Evolutionary conservation across 352 stramenopile species (phyloP), one percentile per base, ranked within the genome.

Genomic region (Stephanocyclus meneghinianus): DNA sequence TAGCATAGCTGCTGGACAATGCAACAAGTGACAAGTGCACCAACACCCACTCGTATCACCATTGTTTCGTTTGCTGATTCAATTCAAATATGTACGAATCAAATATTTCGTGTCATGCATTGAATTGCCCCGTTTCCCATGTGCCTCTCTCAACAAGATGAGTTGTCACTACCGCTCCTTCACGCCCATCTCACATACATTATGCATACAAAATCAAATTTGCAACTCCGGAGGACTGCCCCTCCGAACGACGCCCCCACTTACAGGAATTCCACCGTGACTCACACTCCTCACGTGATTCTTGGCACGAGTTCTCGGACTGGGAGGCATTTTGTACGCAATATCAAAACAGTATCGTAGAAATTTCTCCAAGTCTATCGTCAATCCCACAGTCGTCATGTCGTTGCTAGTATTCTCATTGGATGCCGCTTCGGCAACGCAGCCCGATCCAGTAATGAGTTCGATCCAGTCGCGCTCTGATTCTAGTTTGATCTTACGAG

Each of bases 331-430:
- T 40, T 83, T 83, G 37, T 74, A 83, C 3, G 76, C 76, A 53
- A 83, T 69, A 44, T 83, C 76, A 51, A 83, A 83, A 57, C 69
- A 78, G 59, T 83, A 51, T 30, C 75, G 15, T 30, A 83, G 55
- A 11, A 83, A 71, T 30, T 64, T 74, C 30, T 83, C 75, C 16
- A 83, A 37, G 44, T 81, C 8, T 15, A 81, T 82, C 3, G 10
- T 53, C 0, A 74, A 40, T 9, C 4, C 35, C 35, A 40, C 35
- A 9, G 35, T 40, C 7, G 35, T 40, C 35, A 40, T 9, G 35
- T 40, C 35, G 6, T 40, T 40, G 35, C 3, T 40, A 4, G 35
- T 9, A 8, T 40, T 40, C 7, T 40, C 30, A 15, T 51, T 55
- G 8, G n/a, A 15, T 40, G 35, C n/a, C 11, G 42, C 59, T 13